A percentile compares a stretch with the other conserved stretches of the same genome.
These are phyloP conservation scores for Pythium plurisporium DNA, from an alignment of 352 stramenopile genomes.

Conservation along the genomic window DNA sequence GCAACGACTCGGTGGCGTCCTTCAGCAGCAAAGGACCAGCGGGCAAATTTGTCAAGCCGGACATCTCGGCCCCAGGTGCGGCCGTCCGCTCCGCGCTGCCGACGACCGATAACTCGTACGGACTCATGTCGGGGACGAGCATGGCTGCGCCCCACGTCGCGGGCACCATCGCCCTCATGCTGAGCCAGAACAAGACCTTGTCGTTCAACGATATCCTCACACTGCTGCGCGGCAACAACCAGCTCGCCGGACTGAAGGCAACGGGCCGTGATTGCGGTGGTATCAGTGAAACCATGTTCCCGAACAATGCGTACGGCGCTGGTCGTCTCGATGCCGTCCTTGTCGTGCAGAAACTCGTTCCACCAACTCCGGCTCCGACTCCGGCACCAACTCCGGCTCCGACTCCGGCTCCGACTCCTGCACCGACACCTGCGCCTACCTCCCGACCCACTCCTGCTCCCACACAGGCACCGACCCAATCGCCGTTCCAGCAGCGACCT, in stretches of 20 bases:
- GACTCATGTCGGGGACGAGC: constrained; percentile 17
- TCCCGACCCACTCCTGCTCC: neutral
- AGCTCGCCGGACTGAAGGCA: neutral
- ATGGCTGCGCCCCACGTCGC: constrained; percentile 35
- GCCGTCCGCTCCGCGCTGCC: constrained; percentile 17
- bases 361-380: neutral
- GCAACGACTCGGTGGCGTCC: constrained; percentile 3
- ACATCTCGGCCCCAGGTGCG: constrained; percentile 27
- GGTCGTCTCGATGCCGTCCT: constrained; percentile 25
- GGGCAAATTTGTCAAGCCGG: constrained; percentile 28
- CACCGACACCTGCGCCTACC: neutral
- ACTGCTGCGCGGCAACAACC: constrained; percentile 8
- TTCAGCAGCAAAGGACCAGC: constrained; percentile 21
- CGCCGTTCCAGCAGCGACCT: constrained; percentile 10
- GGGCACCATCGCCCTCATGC: constrained; percentile 24
- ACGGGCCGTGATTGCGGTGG: constrained; percentile 10
- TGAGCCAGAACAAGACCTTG: constrained; percentile 21
- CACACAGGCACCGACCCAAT: neutral
- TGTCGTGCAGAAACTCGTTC: constrained; percentile 1
- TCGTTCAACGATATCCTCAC: constrained; percentile 22
- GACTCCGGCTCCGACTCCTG: neutral
- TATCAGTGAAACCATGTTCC: constrained; percentile 15
- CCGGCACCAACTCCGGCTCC: neutral
- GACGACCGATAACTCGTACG: constrained; percentile 21
- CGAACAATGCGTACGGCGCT: constrained; percentile 35